Conservation (phyloP, 345 rosid species). For the Sonneratia alba region DNA sequence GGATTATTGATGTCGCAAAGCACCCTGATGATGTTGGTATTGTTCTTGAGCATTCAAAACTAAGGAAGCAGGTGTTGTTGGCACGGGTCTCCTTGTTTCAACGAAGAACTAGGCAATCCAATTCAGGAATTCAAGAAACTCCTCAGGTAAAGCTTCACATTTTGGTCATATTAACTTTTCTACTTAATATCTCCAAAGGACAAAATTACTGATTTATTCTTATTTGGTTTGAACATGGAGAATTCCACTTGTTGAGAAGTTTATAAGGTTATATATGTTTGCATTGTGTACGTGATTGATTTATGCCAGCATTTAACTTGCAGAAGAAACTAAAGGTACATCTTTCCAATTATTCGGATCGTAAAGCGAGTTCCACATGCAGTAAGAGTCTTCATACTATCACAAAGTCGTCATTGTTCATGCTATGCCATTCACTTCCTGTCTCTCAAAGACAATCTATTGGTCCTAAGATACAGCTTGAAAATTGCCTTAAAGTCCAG, state of each 20-base stretch:
- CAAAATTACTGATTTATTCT: background rate
- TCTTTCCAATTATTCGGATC: slow-evolving; percentile 48
- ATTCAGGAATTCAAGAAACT: background rate
- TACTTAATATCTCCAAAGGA: background rate
- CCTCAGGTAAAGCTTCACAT: background rate
- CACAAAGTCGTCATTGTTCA: slow-evolving; percentile 1
- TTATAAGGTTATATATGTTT: background rate
- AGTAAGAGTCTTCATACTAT: slow-evolving; percentile 17
- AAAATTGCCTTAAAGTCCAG: background rate
- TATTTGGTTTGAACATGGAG: background rate
- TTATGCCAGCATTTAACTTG: slow-evolving; percentile 14
- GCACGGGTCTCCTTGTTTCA: slow-evolving; percentile 37
- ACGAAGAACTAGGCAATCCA: slow-evolving; percentile 13
- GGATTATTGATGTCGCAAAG: slow-evolving; percentile 50
- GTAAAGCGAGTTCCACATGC: slow-evolving; percentile 17
- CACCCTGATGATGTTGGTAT: slow-evolving; percentile 36
- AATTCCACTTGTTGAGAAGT: background rate
- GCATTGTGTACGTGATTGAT: background rate
- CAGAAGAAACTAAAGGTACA: slow-evolving; percentile 49
- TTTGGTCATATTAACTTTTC: background rate
- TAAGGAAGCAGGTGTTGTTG: slow-evolving; percentile 38
- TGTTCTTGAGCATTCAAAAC: slow-evolving; percentile 31
- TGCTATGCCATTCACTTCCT: background rate
- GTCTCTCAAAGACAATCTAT: background rate
- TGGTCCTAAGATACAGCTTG: background rate